Evolutionary conservation across 805 yeast genomes (phyloP), one percentile per base, ranked within the genome.

Genomic region (Saccharomyces cerevisiae): DNA sequence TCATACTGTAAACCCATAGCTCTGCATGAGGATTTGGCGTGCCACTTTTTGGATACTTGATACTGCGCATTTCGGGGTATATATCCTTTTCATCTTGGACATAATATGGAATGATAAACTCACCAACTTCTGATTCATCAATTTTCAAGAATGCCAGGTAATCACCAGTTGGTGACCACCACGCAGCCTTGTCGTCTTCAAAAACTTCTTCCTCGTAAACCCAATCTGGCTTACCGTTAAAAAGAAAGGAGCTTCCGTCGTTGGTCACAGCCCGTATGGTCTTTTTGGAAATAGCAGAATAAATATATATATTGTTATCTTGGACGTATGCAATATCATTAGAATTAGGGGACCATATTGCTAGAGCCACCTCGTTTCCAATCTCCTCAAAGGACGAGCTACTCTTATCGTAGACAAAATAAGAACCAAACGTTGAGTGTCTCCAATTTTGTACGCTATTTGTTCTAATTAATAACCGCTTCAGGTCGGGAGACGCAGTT

Each of bases 41-140:
- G 0, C 96, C 96, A 6, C 96, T 84, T 64, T 89, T 89, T 8
- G 96, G 96, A 66, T 89, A 89, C 66, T 87, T 87, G 60, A 87
- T 75, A 10, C 75, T 71, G 32, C 76, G 73, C 56, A 84, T 64
- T 21, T 80, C 79, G 4, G 96, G 89, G 62, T 88, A 87, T 13
- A 76, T 69, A 28, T 75, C 74, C 11, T 76, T 72, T n/a, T 70
- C 70, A 50, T 74, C 69, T 59, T 84, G 86, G 13, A 82, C 86
- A 71, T 80, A 89, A 67, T 84, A 88, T 4, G 91, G 89, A 46
- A 89, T 80, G 1, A 88, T 80, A 67, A 77, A 89, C 48, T 78
- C 84, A 2, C 86, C 85, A 1, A 89, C 96, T 4, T 69, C 64
- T 1, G 92, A 79, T 61, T 90, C 96, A 67, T 89, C 84, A 41